Base-by-base conservation (phyloP, 345 rosid species). In the Arabis hirsuta region DNA sequence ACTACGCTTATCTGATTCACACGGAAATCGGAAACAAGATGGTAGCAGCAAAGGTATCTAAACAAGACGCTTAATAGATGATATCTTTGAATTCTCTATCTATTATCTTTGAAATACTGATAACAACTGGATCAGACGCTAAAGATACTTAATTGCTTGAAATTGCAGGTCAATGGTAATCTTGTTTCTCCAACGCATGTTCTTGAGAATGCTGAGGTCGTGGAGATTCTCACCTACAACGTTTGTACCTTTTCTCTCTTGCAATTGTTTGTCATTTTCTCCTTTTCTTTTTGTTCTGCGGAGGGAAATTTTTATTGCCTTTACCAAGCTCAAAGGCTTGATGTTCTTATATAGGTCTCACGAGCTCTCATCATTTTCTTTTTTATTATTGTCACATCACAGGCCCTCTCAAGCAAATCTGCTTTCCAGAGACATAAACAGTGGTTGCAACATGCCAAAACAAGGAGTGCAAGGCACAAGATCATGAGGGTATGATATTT, bases 31-130 rank as follows among this genome's bases (percentile, higher is more conserved):
- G 99, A 76, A 95, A 95, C 89, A 91, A 87, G 80, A 95, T 95
- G 96, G 93, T 88, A 41, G 99, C 96, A 73, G 97, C 96, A 5
- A 95, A 95, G 97, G 99, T 91, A 81, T n/a, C n/a, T n/a, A n/a
- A n/a, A n/a, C n/a, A n/a, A n/a, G n/a, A n/a, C n/a, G n/a, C n/a
- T n/a, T n/a, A n/a, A n/a, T n/a, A n/a, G n/a, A n/a, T 48, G 26
- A 42, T 14, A 29, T 51, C 52, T 34, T 24, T 36, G 13, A 52
- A n/a, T 31, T 45, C 3, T 45, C 50, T 61, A 6, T 60, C n/a
- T 60, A n/a, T 55, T 55, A 42, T 62, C 57, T 66, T 58, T 29
- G 41, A 22, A 32, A 24, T 43, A 66, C 19, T 27, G 43, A 22
- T 13, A 57, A 50, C 46, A 60, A 67, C 31, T 54, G 56, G 36